Conservation (phyloP, 805 yeast genomes). For the Nakazawaea ernobii region DNA sequence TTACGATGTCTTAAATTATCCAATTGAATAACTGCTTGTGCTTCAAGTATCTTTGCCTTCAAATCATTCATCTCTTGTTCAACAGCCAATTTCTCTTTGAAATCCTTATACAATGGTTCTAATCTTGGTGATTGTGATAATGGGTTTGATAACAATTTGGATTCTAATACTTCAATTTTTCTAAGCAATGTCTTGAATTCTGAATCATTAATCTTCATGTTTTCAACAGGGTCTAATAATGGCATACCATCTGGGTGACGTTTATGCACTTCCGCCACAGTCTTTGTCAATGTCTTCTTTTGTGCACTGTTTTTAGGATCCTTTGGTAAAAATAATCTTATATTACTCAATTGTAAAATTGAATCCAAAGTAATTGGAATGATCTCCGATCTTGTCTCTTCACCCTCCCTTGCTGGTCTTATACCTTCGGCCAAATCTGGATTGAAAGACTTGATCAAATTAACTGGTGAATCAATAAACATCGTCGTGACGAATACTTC, state of each 20-base stretch:
- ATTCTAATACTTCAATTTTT: conserved; percentile 78
- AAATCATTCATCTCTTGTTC: conserved; percentile 52
- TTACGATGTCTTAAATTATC: conserved; percentile 92
- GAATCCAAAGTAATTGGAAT: conserved; percentile 83
- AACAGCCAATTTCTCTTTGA: conserved; percentile 57
- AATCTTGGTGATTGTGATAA: conserved; percentile 56
- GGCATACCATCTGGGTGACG: conserved; percentile 91
- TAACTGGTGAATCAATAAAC: conserved; percentile 81
- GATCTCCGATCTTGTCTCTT: conserved; percentile 64
- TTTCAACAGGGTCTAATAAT: conserved; percentile 81
- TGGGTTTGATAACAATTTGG: conserved; percentile 67
- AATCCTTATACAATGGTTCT: conserved; percentile 57
- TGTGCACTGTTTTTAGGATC: conserved; percentile 58
- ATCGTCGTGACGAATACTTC: conserved; percentile 75
- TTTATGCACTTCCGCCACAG: conserved; percentile 72
- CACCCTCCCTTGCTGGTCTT: conserved; percentile 73
- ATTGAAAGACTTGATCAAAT: conserved; percentile 68
- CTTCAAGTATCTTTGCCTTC: conserved; percentile 66
- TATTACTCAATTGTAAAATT: conserved; percentile 67
- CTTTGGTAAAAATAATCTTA: conserved; percentile 75
- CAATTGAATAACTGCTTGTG: conserved; percentile 87
- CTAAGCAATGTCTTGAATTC: conserved; percentile 66
- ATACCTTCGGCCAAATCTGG: conserved; percentile 85
- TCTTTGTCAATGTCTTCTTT: conserved; percentile 60
- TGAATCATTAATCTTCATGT: conserved; percentile 86